Base-by-base conservation (phyloP, 371 early-diverging fungal species). In the Lichtheimia ramosa region DNA sequence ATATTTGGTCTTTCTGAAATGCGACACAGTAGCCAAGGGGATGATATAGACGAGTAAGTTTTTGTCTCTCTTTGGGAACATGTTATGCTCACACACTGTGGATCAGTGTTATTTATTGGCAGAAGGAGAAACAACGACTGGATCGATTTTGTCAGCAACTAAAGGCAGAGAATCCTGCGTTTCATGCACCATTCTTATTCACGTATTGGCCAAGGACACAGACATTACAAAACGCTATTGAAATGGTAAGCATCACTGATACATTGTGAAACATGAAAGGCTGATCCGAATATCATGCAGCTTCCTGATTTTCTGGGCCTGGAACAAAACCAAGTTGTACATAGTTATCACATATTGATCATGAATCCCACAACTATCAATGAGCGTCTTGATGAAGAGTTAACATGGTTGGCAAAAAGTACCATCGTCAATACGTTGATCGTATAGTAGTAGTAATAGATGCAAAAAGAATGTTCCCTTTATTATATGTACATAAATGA, bases 1-100 rank as follows among this genome's bases (percentile, higher is more conserved):
- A 58, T 75, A 0, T 75, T 75, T 25, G 63, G 62, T 18, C 48
- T 79, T 21, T 70, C 75, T 7, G 75, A 79, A 25, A 15, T 51
- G 10, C 54, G 65, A n/a, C 5, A 12, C 5, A 46, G 18, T 5
- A 21, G 18, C n/a, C 8, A 46, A 18, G 46, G 46, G 10, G 46
- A 46, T 46, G 46, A 46, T 46, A 21, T 18, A 21, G n/a, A 18
- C 16, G 46, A 46, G 46, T 46, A 46, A 46, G 46, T 46, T 16
- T 18, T n/a, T 7, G n/a, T n/a, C 46, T 46, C n/a, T n/a, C 34
- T 34, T 6, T 34, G 34, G 34, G 34, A 34, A 34, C 10, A 8
- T 10, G 34, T 34, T 10, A 34, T 34, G 34, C 34, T 34, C 10
- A 34, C 10, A 25, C n/a, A 27, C 7, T 34, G 6, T 6, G 34